Percentiles rank a stretch among this genome's conserved stretches.
Evolutionary conservation across 1,139 yeast species (phyloP).

Genomic region (Geotrichum aggregatum): DNA sequence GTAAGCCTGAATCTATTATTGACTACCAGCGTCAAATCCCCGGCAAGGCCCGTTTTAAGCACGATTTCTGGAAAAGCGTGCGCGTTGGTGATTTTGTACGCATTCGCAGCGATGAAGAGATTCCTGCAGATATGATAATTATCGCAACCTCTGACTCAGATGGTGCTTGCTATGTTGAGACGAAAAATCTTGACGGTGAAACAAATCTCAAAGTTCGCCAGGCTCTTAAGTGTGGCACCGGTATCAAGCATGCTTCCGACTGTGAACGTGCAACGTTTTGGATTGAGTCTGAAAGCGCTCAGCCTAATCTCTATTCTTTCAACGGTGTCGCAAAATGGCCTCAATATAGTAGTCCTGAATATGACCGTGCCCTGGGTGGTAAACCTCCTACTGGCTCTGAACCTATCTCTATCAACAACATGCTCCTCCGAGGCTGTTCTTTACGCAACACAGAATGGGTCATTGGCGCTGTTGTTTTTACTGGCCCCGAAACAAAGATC

Average conservation of each 20-base stretch:
- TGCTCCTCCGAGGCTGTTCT: constrained; percentile 85
- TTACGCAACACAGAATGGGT: constrained; percentile 39
- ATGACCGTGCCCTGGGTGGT: constrained; percentile 24
- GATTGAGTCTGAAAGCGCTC: constrained; percentile 90
- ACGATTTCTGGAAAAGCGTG: constrained; percentile 81
- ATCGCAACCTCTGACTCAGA: constrained; percentile 81
- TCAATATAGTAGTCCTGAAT: constrained; percentile 25
- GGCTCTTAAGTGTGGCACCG: constrained; percentile 66
- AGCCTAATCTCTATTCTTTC: constrained; percentile 75
- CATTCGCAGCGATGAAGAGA: constrained; percentile 79
- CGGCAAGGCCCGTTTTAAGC: constrained; percentile 52
- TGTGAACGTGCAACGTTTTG: constrained; percentile 71
- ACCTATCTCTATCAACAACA: constrained; percentile 73
- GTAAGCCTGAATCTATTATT: constrained; percentile 31
- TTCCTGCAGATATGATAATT: constrained; percentile 85
- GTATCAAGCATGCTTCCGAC: constrained; percentile 63
- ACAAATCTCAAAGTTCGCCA: constrained; percentile 82
- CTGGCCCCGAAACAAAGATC: constrained; percentile 89
- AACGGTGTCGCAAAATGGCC: constrained; percentile 75
- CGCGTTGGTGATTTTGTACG: constrained; percentile 86
- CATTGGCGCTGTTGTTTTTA: constrained; percentile 85
- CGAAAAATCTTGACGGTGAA: constrained; percentile 94
- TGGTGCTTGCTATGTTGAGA: constrained; percentile 89
- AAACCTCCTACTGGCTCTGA: constrained; percentile 43
- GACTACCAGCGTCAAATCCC: constrained; percentile 36